A percentile compares a stretch with the other conserved stretches of the same genome.
Conservation (phyloP, 1,284 basidiomycete species). For the Stereum hirsutum region DNA sequence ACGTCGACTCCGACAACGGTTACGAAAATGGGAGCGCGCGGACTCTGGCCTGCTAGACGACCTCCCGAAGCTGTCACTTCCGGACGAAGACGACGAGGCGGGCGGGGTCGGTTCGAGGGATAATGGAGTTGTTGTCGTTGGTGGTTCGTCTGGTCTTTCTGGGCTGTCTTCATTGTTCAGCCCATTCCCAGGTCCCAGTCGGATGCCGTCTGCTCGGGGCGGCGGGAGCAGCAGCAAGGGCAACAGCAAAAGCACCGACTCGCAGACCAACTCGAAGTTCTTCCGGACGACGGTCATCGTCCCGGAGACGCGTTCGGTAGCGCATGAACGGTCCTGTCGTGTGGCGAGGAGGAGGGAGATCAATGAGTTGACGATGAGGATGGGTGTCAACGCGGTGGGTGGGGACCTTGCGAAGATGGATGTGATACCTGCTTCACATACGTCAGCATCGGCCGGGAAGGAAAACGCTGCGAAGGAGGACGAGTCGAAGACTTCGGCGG, state of each 20-base stretch:
- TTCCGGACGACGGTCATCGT: slow-evolving; percentile 69
- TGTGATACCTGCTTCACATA: slow-evolving; percentile 13
- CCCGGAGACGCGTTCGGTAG: slow-evolving; percentile 48
- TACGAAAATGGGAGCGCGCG: slow-evolving; percentile 63
- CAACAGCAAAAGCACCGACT: slow-evolving; percentile 11
- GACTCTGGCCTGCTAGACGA: slow-evolving; percentile 48
- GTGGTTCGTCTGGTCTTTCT: slow-evolving; percentile 20
- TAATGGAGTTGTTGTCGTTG: slow-evolving; percentile 45
- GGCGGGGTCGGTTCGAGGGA: slow-evolving; percentile 22
- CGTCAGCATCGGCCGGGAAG: slow-evolving; percentile 7
- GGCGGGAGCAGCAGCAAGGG: slow-evolving; percentile 6
- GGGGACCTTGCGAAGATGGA: slow-evolving; percentile 44
- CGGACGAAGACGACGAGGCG: slow-evolving; percentile 29
- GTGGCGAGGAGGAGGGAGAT: slow-evolving; percentile 59
- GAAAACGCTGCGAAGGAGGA: slow-evolving; percentile 2
- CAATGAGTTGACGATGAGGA: slow-evolving; percentile 71
- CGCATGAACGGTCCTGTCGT: slow-evolving; percentile 49
- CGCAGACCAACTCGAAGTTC: slow-evolving; percentile 34
- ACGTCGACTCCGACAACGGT: slow-evolving; percentile 52
- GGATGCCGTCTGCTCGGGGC: too few species aligned
- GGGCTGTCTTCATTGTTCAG: slow-evolving; percentile 17
- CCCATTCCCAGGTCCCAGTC: too few species aligned
- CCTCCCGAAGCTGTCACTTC: slow-evolving; percentile 32
- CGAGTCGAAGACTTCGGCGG: neutral
- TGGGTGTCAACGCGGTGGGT: slow-evolving; percentile 70